These are phyloP conservation scores for Inonotus obliquus DNA, from an alignment of 1,284 basidiomycete species.

Conservation along the genomic window DNA sequence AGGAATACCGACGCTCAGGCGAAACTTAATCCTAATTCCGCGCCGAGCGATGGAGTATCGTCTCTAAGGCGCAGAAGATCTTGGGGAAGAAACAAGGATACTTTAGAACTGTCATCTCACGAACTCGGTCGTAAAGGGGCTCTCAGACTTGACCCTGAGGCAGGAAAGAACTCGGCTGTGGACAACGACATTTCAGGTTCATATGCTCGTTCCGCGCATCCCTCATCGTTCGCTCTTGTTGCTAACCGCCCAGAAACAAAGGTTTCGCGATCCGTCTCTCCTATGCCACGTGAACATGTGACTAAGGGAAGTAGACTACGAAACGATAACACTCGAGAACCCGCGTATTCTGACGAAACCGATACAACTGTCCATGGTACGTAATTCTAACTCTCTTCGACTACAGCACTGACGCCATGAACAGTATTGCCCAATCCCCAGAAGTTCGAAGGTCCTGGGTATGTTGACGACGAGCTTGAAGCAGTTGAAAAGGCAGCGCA, in stretches of 20 bases:
- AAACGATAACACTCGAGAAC: neutral
- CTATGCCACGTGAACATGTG: neutral
- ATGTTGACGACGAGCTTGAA: neutral
- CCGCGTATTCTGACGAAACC: neutral
- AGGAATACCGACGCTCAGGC: neutral
- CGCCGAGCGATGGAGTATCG: neutral
- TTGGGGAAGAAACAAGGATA: constrained; percentile 13
- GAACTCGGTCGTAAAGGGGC: constrained; percentile 4
- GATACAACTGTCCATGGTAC: neutral
- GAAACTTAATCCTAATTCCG: neutral
- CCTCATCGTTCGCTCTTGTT: neutral
- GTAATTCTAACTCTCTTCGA: neutral
- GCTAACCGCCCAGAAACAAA: neutral
- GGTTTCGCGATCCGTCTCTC: neutral
- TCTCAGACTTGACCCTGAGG: constrained; percentile 42
- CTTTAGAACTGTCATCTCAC: neutral
- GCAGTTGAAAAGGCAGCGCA: neutral
- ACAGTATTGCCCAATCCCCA: neutral
- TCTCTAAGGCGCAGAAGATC: constrained; percentile 7
- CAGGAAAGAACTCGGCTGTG: constrained; percentile 14
- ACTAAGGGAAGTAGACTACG: neutral
- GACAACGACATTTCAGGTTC: constrained; percentile 1
- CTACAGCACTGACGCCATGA: neutral
- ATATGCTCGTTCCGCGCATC: neutral
- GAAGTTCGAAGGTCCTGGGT: neutral